phyloP scores from a whole-genome alignment of 225 moss, liverwort and hornwort genomes.

The Lunularia cruciata region DNA sequence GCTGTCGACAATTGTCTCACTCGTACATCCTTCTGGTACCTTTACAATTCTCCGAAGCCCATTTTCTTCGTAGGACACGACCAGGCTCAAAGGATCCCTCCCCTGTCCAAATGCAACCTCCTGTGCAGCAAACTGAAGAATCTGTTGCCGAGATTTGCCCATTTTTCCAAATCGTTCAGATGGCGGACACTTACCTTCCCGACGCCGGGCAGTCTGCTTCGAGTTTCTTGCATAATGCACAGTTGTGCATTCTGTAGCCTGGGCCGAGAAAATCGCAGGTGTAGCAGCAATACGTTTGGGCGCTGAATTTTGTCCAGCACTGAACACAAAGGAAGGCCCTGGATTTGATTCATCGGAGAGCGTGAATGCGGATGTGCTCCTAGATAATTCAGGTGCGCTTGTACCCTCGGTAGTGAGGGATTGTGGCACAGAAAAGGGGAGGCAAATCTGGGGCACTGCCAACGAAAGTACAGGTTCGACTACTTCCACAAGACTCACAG shows the following conservation, averaged over 20 bases:
- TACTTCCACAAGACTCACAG: constrained; percentile 4
- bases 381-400: neutral
- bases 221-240: constrained; percentile 13
- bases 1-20: constrained; percentile 34
- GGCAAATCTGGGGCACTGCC: neutral
- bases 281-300: neutral
- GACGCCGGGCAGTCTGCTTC: constrained; percentile 23
- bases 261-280: constrained; percentile 13
- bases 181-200: constrained; percentile 33
- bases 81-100: constrained; percentile 39
- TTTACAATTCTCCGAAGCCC: constrained; percentile 35
- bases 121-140: constrained; percentile 35
- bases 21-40: constrained; percentile 34
- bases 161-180: constrained; percentile 40
- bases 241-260: constrained; percentile 14
- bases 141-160: constrained; percentile 31
- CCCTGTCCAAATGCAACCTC: constrained; percentile 42
- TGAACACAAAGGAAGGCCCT: constrained; percentile 36
- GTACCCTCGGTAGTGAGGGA: neutral
- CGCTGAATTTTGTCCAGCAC: constrained; percentile 26
- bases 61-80: constrained; percentile 39
- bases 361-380: neutral
- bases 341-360: constrained; percentile 1
- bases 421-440: neutral
- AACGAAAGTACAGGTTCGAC: constrained; percentile 12